These are phyloP conservation scores for Vanrija sp. DNA, from an alignment of 1,284 basidiomycete species.

Conservation along the genomic window DNA sequence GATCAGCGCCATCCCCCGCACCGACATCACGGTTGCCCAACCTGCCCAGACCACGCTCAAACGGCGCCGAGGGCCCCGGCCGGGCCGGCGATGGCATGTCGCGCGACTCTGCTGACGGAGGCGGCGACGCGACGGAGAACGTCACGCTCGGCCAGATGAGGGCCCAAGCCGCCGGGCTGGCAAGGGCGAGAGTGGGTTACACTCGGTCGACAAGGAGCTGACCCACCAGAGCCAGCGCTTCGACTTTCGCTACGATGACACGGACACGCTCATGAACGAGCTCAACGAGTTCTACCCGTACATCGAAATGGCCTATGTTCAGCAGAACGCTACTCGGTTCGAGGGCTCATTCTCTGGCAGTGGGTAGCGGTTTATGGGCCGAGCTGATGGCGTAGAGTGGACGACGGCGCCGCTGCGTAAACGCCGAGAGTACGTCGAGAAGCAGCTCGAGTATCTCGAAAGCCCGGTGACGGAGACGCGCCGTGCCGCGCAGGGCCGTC, in stretches of 20 bases:
- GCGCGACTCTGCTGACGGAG: slow-evolving; percentile 9
- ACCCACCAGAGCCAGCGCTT: slow-evolving; percentile 64
- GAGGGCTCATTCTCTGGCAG: slow-evolving; percentile 73
- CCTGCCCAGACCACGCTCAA: slow-evolving; percentile 13
- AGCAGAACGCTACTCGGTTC: slow-evolving; percentile 84
- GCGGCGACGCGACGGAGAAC: slow-evolving; percentile 21
- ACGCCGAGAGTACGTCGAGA: slow-evolving; percentile 66
- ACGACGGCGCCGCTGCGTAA: slow-evolving; percentile 59
- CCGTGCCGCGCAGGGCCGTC: slow-evolving; percentile 76
- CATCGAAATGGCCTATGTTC: slow-evolving; percentile 86
- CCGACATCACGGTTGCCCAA: neutral
- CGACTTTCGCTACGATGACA: slow-evolving; percentile 89
- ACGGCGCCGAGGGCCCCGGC: slow-evolving; percentile 10
- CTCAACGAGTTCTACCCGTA: slow-evolving; percentile 99
- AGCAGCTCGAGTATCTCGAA: slow-evolving; percentile 77
- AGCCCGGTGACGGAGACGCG: slow-evolving; percentile 76
- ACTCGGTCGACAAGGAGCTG: neutral
- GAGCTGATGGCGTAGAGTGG: slow-evolving; percentile 60
- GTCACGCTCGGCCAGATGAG: slow-evolving; percentile 36
- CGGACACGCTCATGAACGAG: slow-evolving; percentile 90
- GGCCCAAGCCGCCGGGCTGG: slow-evolving; percentile 22
- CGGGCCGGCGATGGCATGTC: slow-evolving; percentile 12
- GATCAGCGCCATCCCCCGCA: neutral
- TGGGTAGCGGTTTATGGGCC: slow-evolving; percentile 40
- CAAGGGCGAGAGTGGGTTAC: slow-evolving; percentile 28